Base-by-base conservation (phyloP, 352 stramenopile genomes). In the Globisporangium megalacanthum region DNA sequence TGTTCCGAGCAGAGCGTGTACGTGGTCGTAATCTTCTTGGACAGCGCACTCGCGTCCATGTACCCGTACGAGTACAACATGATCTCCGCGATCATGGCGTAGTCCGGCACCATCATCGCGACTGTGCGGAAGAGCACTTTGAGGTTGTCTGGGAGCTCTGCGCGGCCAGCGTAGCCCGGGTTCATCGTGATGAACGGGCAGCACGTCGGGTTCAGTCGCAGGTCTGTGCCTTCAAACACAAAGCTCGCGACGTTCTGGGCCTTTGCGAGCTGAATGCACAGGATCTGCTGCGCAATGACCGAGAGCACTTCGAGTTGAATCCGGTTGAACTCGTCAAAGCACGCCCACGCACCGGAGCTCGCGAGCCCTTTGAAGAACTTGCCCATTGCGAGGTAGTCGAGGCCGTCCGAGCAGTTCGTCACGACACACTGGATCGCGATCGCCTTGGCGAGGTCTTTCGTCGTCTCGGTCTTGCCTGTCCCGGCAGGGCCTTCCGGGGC, bases 161-260 rank as follows among this genome's bases (percentile, higher is more conserved):
- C 84, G 58, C 89, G 77, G 17, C 89, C 89, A 14, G 89, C 88
- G 62, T 97, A 97, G 8, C 79, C 80, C 15, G 89, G 89, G 53
- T 97, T 97, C 89, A 97, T 97, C 6, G 89, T 97, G 51, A 97
- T 97, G 64, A 97, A 97, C 20, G 87, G 85, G 56, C 95, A 97
- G 54, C 80, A 94, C 36, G 92, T 97, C 31, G 73, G 77, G 33
- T 96, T 96, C 1, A 97, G 68, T 22, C 85, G 87, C 53, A 97
- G 69, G 9, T 93, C 85, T 0, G 86, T 96, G 19, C 90, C 90
- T 69, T 97, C 89, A 62, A 97, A 97, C 47, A 92, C 58, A 49
- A 98, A 98, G n/a, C 55, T 88, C 44, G 75, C 75, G 33, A 90
- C 22, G 19, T 81, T 62, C 53, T 93, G 83, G 13, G 80, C 75